Base-by-base conservation (phyloP, 2,329 filamentous ascomycete species). In the Pseudopyrenochaeta lycopersici region DNA sequence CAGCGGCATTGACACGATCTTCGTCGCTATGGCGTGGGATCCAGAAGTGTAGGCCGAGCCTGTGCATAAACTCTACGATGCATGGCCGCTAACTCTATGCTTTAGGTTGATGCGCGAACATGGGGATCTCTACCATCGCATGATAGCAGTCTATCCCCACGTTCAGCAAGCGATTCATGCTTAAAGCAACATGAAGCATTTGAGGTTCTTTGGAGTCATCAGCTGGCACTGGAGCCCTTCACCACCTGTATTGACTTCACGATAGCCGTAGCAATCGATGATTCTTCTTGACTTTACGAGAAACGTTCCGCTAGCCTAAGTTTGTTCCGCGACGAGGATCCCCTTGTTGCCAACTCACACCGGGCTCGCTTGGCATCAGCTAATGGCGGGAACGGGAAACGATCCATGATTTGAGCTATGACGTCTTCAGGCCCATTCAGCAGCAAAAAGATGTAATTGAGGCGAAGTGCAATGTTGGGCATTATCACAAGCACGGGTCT, bases 1-100 rank as follows among this genome's bases (percentile, higher is more conserved):
- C 59, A 93, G 89, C 66, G 94, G 94, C n/a, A 86, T 96, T 58
- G 90, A 96, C 63, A 96, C 93, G 0, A 90, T 97, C 56, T 97
- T 97, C 66, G 91, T 97, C 0, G 92, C 91, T 2, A 83, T 82
- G 74, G 85, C 84, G 1, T 88, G 85, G 84, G 84, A 86, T 71
- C 84, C 84, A 7, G 84, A 90, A 68, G 90, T 94, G 7, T 42
- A 42, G 27, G 39, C 2, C 11, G 12, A 6, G n/a, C n/a, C 20
- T n/a, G 27, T 21, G 21, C 14, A 17, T n/a, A n/a, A 18, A 30
- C 4, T 10, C 10, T 30, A 30, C n/a, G n/a, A 10, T 12, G n/a
- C 27, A 42, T 21, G 23, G 6, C 14, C 21, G 21, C 40, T 42
- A 30, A 42, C 40, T 11, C 10, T 30, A n/a, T 15, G 5, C 7